phyloP scores from a whole-genome alignment of 2,329 filamentous ascomycete genomes.

The Biscogniauxia mediterranea region DNA sequence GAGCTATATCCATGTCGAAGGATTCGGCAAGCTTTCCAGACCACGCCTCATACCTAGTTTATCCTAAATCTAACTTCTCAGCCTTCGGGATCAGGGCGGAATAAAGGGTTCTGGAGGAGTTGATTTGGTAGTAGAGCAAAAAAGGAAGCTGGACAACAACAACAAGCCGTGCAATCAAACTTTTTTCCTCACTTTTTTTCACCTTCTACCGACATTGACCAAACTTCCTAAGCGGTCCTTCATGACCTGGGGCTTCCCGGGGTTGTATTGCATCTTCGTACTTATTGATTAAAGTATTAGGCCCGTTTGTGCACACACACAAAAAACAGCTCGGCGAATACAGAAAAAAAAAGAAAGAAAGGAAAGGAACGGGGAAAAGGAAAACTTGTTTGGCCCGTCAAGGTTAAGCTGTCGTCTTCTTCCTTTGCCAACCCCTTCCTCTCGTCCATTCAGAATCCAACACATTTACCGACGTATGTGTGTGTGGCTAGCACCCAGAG shows the following conservation, averaged over 20 bases:
- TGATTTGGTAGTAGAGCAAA: not conserved
- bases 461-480: not conserved
- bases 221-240: not conserved
- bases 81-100: not conserved
- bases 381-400: not conserved
- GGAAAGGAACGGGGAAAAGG: not conserved
- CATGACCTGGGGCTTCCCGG: not conserved
- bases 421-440: not conserved
- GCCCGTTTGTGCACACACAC: not conserved
- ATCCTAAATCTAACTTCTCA: not conserved
- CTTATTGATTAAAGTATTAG: not conserved
- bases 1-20: not conserved
- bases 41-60: not conserved
- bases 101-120: not conserved
- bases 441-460: not conserved
- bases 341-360: slow-evolving; percentile 3
- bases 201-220: not conserved
- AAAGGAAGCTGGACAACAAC: not conserved
- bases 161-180: not conserved
- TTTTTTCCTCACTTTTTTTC: not conserved
- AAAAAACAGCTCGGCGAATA: slow-evolving; percentile 17
- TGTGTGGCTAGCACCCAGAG: not conserved
- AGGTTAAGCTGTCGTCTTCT: not conserved
- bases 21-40: not conserved
- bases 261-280: not conserved